phyloP scores from a whole-genome alignment of 345 rosid genomes.

The Rubroshorea leprosula region DNA sequence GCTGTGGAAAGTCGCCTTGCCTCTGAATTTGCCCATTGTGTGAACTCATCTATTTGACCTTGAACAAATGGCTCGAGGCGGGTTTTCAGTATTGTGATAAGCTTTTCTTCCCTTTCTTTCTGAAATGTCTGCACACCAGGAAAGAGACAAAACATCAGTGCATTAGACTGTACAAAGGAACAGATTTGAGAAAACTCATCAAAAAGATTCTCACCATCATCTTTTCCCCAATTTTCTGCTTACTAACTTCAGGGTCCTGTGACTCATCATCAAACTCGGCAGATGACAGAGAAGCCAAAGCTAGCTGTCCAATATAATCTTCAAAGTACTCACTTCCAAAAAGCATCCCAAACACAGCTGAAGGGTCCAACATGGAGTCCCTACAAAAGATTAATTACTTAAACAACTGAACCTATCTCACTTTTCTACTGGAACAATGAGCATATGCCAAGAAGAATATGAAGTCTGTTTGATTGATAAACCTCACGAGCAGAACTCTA shows the following conservation, averaged over 20 bases:
- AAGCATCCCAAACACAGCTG: slow-evolving; percentile 88
- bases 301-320: slow-evolving; percentile 87
- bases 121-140: slow-evolving; percentile 48
- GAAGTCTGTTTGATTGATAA: too few species aligned
- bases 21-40: slow-evolving; percentile 70
- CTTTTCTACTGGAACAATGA: background rate
- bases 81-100: slow-evolving; percentile 51
- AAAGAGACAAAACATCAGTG: background rate
- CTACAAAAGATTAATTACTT: slow-evolving; percentile 28
- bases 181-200: background rate
- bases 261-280: slow-evolving; percentile 51
- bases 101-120: slow-evolving; percentile 69
- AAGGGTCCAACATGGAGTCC: slow-evolving; percentile 83
- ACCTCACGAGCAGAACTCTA: too few species aligned
- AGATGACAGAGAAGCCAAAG: slow-evolving; percentile 57
- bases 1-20: slow-evolving; percentile 70
- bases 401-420: background rate
- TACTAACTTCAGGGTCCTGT: slow-evolving; percentile 39
- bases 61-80: slow-evolving; percentile 69
- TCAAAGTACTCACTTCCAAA: slow-evolving; percentile 90
- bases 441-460: too few species aligned
- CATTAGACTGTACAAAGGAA: background rate
- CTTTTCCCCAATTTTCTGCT: slow-evolving; percentile 57
- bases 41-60: slow-evolving; percentile 54
- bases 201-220: slow-evolving; percentile 39